Evolutionary conservation across 1,284 basidiomycete genomes (phyloP), one percentile per base, ranked within the genome.

Genomic region (Volvariella surrecta): DNA sequence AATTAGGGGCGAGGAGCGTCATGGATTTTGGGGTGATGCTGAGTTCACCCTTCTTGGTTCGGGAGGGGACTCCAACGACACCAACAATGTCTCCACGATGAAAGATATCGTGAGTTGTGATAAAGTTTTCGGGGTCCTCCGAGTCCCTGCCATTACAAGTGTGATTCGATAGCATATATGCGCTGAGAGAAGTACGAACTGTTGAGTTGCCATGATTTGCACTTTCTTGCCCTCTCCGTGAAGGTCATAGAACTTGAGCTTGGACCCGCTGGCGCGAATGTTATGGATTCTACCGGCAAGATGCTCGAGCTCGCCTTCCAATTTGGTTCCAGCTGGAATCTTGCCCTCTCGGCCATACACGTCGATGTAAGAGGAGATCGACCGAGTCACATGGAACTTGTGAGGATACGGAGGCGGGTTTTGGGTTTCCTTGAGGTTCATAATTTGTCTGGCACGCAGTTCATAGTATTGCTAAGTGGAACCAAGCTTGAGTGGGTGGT

Each of bases 11-110:
- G 50, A 99, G 90, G 39, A 99, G 87, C 52, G 81, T 71, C 71
- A 96, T 89, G 40, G 80, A 66, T 8, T 76, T 74, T 3, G 92
- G 88, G 8, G 85, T 76, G 63, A 99, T 89, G 44, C 92, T 95
- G 37, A 99, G 79, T 65, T 98, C 96, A 52, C 93, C 93, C 71
- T 89, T 91, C 73, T 96, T 89, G 54, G 94, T 96, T 56, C 96
- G 90, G 3, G 86, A 84, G 2, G 95, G 93, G 2, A 74, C 72
- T 49, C 96, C 96, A 44, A 76, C 78, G 43, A 98, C 91, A 53
- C 95, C 95, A 50, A 99, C 86, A 56, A 99, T 88, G 63, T 99
- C 95, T 39, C 95, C 95, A 41, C 95, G 88, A 52, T 85, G 87
- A 74, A 99, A 91, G 48, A 89, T 68, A 45, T 90, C 84, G 67